Evolutionary conservation across 163 green algal genomes (phyloP), one percentile per base, ranked within the genome.

Genomic region (Prototheca wickerhamii): DNA sequence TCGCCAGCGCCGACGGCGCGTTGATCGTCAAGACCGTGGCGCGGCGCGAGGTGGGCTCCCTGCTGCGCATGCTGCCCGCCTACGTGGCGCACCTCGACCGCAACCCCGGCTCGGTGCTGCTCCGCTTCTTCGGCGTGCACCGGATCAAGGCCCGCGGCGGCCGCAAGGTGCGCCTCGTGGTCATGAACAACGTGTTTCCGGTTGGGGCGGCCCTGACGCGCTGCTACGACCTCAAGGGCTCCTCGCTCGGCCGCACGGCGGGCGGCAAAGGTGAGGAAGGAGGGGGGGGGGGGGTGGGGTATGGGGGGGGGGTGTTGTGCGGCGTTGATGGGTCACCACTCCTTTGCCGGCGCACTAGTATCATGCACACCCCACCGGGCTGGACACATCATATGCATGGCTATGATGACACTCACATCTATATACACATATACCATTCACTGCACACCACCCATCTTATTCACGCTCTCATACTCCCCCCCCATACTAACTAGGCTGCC

Each of bases 131-230:
- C 31, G 73, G 73, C 17, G 63, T 80, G 30, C 73, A 80, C 68
- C 62, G 72, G 23, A 63, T 79, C 26, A 64, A 50, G 26, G 63
- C 67, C 0, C 61, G 40, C 20, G 61, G 63, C 25, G 80, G 82
- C 2, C 30, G 57, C 34, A 84, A 84, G 55, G 72, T 96, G 34
- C 86, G 93, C 2, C 98, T 99, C 80, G 97, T 98, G 58, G 93
- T 99, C 23, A 98, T 98, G 91, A 81, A 75, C 65, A 98, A 99
- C 75, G 82, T 98, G 21, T 93, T 99, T 60, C 75, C 76, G 50
- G 91, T 87, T 4, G 86, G 94, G 64, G 67, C 95, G 51, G 81
- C 72, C 5, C 74, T 98, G 40, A 86, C 96, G 72, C 61, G 71
- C 29, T 82, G 82, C 63, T 98, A 84, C 62, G 90, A 97, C 73